A percentile compares a stretch with the other conserved stretches of the same genome.
Evolutionary conservation across 148 eudicot species (phyloP).

Genomic region (Camellia sinensis): DNA sequence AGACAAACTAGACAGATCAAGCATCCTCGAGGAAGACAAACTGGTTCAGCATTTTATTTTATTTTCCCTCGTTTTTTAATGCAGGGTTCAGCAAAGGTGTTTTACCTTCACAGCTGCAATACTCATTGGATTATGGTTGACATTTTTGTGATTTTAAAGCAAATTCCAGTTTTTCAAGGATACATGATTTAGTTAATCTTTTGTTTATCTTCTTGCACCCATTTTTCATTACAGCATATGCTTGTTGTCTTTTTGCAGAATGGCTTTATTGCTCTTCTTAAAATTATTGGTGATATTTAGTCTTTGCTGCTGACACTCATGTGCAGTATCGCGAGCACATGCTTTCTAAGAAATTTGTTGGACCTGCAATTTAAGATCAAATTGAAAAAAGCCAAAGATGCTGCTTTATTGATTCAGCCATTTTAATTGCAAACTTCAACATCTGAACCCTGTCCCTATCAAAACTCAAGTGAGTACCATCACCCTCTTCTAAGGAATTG

Average conservation of each 20-base stretch:
- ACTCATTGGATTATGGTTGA: background rate
- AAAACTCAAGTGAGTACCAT: conserved; percentile 70
- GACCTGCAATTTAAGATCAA: conserved; percentile 41
- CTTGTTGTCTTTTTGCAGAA: conserved; percentile 46
- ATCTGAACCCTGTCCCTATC: conserved; percentile 60
- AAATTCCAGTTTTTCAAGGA: background rate
- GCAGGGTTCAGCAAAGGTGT: background rate
- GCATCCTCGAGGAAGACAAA: no score
- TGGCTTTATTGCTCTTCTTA: conserved; percentile 34
- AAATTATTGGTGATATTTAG: conserved; percentile 66
- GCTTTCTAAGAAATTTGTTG: conserved; percentile 59
- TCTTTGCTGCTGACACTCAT: conserved; percentile 64
- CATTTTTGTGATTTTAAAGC: background rate
- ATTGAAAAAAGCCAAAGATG: conserved; percentile 54
- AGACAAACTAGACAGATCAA: no score
- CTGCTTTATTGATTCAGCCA: conserved; percentile 76
- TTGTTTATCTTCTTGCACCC: background rate
- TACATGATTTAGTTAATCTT: background rate
- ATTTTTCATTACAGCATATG: conserved; percentile 19
- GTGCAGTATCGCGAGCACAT: conserved; percentile 61
- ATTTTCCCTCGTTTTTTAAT: background rate
- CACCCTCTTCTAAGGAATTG: conserved; percentile 5
- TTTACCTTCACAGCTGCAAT: background rate
- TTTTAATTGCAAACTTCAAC: conserved; percentile 90
- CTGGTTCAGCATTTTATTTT: background rate